Percentiles rank a stretch among this genome's conserved stretches.
Evolutionary conservation across 1,139 yeast species (phyloP).

Genomic region (Candida sanyaensis): DNA sequence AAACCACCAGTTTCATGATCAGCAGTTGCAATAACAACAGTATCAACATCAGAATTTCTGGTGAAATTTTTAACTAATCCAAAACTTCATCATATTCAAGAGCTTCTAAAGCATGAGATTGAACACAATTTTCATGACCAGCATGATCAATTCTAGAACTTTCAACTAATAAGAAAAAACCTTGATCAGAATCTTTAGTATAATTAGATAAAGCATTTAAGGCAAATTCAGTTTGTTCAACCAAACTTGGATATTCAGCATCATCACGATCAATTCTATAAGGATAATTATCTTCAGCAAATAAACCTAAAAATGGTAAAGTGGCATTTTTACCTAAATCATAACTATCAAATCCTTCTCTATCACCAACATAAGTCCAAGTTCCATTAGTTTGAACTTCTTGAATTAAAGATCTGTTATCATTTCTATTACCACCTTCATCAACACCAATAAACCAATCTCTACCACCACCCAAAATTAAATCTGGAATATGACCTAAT

Average conservation of each 20-base stretch:
- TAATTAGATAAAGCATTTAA: conserved; percentile 63
- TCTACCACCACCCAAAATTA: conserved; percentile 88
- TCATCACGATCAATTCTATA: conserved; percentile 74
- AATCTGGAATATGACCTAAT: conserved; percentile 74
- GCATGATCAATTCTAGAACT: conserved; percentile 93
- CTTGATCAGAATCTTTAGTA: conserved; percentile 68
- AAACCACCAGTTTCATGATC: conserved; percentile 95
- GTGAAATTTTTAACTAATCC: conserved; percentile 68
- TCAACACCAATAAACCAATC: conserved; percentile 59
- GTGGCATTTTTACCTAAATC: conserved; percentile 59
- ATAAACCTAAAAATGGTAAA: conserved; percentile 70
- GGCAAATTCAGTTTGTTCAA: conserved; percentile 74
- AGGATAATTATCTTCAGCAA: conserved; percentile 75
- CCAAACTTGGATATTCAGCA: conserved; percentile 64
- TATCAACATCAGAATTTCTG: conserved; percentile 63
- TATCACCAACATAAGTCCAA: conserved; percentile 67
- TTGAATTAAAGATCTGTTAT: conserved; percentile 60
- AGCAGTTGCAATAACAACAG: conserved; percentile 73
- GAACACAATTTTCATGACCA: conserved; percentile 84
- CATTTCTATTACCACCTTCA: conserved; percentile 66
- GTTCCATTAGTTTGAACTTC: conserved; percentile 56
- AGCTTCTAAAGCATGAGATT: conserved; percentile 32
- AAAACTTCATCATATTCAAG: conserved; percentile 73
- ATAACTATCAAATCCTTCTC: conserved; percentile 53
- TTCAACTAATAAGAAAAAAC: conserved; percentile 81